Evolutionary conservation across 2,329 filamentous ascomycete genomes (phyloP).

Genomic region (Macrophomina pseudophaseolina): DNA sequence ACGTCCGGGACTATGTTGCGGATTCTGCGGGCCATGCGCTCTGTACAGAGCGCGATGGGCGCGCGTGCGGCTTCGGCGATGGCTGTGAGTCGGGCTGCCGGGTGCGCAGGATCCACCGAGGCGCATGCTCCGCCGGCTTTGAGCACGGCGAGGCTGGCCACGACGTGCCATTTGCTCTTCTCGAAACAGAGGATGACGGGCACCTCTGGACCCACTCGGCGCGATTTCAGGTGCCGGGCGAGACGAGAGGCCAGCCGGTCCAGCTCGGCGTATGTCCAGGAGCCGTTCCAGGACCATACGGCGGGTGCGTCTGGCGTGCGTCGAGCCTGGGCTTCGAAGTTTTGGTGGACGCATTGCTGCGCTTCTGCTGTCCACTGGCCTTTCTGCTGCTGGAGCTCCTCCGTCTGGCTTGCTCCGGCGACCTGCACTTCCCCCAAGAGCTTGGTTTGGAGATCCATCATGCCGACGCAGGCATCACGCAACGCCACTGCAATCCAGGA

Average conservation of each 20-base stretch:
- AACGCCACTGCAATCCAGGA: too few species aligned
- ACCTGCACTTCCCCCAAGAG: too few species aligned
- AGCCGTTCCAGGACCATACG: slow-evolving; percentile 39
- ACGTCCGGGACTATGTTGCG: too few species aligned
- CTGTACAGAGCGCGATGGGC: too few species aligned
- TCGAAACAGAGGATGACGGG: slow-evolving; percentile 47
- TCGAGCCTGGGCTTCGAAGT: too few species aligned
- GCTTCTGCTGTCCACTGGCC: too few species aligned
- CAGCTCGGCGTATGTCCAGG: slow-evolving; percentile 41
- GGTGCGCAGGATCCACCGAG: slow-evolving; percentile 39
- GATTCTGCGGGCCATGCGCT: too few species aligned
- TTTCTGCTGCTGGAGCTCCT: too few species aligned
- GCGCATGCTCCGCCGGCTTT: slow-evolving; percentile 45
- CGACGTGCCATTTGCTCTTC: slow-evolving; percentile 42
- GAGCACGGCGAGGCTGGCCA: slow-evolving; percentile 45
- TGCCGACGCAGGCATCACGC: too few species aligned
- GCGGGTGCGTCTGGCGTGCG: slow-evolving; percentile 31
- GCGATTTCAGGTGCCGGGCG: slow-evolving; percentile 36
- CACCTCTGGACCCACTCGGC: slow-evolving; percentile 38
- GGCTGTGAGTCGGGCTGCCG: background rate
- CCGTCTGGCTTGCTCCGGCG: too few species aligned
- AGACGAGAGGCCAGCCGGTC: slow-evolving; percentile 34
- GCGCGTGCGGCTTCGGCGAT: background rate
- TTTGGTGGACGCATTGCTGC: too few species aligned
- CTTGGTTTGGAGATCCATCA: too few species aligned